Conservation (phyloP, 1,284 basidiomycete species). For the Tilletia setariae region DNA sequence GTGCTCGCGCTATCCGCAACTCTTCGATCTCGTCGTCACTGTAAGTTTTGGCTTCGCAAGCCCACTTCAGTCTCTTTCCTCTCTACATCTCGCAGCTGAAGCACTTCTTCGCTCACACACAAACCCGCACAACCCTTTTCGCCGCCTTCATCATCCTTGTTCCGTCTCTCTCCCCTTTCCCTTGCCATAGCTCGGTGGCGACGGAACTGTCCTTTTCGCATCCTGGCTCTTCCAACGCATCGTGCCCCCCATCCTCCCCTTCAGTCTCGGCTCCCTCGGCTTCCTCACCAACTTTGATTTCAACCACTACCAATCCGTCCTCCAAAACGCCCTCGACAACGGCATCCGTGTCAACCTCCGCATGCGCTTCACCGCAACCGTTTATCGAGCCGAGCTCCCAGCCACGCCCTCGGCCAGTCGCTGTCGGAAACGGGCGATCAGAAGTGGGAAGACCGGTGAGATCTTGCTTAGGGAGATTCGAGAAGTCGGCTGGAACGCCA, state of each 20-base stretch:
- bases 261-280: conserved; percentile 95
- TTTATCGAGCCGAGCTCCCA: conserved; percentile 62
- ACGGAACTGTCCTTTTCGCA: conserved; percentile 97
- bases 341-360: conserved; percentile 96
- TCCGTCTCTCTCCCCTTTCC: too few relatives aligned
- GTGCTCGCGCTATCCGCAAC: conserved; percentile 84
- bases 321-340: conserved; percentile 83
- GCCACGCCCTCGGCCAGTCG: conserved; percentile 2
- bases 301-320: conserved; percentile 75
- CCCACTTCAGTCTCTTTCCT: too few relatives aligned
- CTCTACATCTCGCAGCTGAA: not conserved
- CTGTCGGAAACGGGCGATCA: conserved; percentile 39
- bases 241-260: conserved; percentile 93
- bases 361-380: conserved; percentile 98
- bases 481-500: conserved; percentile 47
- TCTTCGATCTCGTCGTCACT: conserved; percentile 97
- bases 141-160: not conserved
- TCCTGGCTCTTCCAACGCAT: conserved; percentile 99
- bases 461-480: conserved; percentile 49
- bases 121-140: not conserved
- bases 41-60: too few relatives aligned
- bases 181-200: conserved; percentile 66
- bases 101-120: not conserved
- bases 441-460: conserved; percentile 47
- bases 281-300: conserved; percentile 99